Evolutionary conservation across 441 rosid species (phyloP), one percentile per base, ranked within the genome.

Genomic region (Manihot esculenta): DNA sequence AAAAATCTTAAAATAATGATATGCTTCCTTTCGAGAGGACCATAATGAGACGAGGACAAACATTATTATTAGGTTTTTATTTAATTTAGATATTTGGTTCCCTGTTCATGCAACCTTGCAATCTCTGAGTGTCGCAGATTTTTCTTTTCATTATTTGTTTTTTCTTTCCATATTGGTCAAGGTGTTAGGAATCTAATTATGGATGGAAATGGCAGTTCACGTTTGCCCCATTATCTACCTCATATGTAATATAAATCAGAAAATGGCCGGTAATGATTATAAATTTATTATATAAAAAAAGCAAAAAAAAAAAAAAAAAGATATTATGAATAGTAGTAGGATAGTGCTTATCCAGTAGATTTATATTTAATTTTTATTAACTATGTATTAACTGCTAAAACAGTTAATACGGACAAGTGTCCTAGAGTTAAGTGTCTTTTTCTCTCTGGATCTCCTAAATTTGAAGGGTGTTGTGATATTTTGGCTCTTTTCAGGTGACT

Each of bases 401-500:
- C n/a, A n/a, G n/a, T n/a, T n/a, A n/a, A n/a, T n/a, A n/a, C n/a
- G n/a, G n/a, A n/a, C n/a, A n/a, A 47, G 30, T 30, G 72, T 58
- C 64, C 72, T 47, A 1, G n/a, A 42, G 12, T 45, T 69, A n/a
- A 7, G 64, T 11, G 64, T 69, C 55, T 38, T 70, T 51, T 61
- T 41, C 35, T 38, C 10, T 61, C 5, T 62, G 14, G 58, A 35
- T 61, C 20, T 5, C 45, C 21, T 38, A 55, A 55, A 17, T 42
- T 1, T 17, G 14, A 2, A 24, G 17, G 55, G 45, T 10, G 12
- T 50, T 55, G n/a, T 47, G 75, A 50, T 72, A 30, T 77, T 69
- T 69, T 68, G 23, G 24, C 45, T 33, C 67, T 64, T 72, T 54
- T 54, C 76, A 69, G 81, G 78, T 61, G 63, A 71, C 62, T 60